phyloP scores from a whole-genome alignment of 1,139 yeast species.

The Protomyces inouyei region DNA sequence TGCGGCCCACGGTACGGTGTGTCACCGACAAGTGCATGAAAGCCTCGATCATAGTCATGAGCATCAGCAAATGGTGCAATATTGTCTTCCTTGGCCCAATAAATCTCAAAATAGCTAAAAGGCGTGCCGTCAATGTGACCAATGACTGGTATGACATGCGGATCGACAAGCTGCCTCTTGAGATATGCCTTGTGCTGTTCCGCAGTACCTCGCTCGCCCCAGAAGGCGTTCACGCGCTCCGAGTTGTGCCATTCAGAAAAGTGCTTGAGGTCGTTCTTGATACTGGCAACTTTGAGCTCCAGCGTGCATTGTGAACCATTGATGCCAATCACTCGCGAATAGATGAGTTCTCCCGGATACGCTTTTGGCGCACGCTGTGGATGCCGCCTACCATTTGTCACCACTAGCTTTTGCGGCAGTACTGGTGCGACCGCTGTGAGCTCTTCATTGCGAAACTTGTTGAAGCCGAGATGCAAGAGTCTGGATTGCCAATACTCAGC shows the following conservation, averaged over 20 bases:
- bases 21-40: constrained; percentile 35
- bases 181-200: constrained; percentile 32
- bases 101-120: constrained; percentile 33
- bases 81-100: constrained; percentile 34
- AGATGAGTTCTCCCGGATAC: background rate
- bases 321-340: background rate
- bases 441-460: background rate
- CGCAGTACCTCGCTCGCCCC: constrained; percentile 33
- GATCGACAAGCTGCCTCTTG: constrained; percentile 27
- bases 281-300: background rate
- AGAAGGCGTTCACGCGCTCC: constrained; percentile 34
- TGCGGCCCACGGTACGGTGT: constrained; percentile 35
- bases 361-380: background rate
- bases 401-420: background rate
- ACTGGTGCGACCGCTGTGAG: background rate
- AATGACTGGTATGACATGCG: constrained; percentile 32
- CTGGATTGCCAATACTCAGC: background rate
- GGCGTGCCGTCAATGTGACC: constrained; percentile 32
- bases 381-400: background rate
- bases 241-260: constrained; percentile 34
- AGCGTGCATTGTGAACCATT: background rate
- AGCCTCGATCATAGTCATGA: constrained; percentile 34
- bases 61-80: constrained; percentile 31
- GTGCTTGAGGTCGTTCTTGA: background rate
- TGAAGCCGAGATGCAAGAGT: background rate